phyloP scores from a whole-genome alignment of 371 early-diverging fungal species.

The Dichotomocladium elegans region DNA sequence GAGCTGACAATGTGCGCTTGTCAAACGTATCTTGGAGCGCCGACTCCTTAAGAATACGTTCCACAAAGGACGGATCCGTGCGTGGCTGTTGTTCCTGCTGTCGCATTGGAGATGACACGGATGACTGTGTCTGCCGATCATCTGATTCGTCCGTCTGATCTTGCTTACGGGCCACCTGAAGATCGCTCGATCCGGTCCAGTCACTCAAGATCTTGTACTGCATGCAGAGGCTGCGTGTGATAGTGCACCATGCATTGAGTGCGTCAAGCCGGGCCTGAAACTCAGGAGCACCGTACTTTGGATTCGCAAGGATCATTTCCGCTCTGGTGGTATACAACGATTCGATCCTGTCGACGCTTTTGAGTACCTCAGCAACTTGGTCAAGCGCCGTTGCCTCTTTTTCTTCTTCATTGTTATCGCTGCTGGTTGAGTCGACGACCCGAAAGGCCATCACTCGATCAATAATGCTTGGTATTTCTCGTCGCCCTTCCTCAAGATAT shows the following conservation, averaged over 20 bases:
- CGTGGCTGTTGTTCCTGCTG: constrained; percentile 14
- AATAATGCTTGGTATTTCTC: constrained; percentile 59
- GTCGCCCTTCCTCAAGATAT: constrained; percentile 64
- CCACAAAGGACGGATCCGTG: constrained; percentile 73
- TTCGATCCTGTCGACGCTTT: constrained; percentile 74
- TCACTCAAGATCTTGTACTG: constrained; percentile 71
- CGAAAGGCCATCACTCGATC: constrained; percentile 64
- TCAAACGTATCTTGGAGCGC: constrained; percentile 79
- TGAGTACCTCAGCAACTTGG: constrained; percentile 66
- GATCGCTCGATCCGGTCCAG: constrained; percentile 80
- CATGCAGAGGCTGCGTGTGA: constrained; percentile 67
- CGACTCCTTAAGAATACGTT: constrained; percentile 79
- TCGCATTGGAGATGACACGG: neutral
- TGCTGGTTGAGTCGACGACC: constrained; percentile 38
- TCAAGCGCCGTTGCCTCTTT: constrained; percentile 39
- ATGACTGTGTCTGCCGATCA: constrained; percentile 1
- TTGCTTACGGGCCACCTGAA: constrained; percentile 56
- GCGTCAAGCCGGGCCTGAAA: constrained; percentile 74
- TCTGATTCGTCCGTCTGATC: constrained; percentile 9
- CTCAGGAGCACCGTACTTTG: constrained; percentile 61
- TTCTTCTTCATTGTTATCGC: constrained; percentile 14
- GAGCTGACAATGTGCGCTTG: constrained; percentile 63
- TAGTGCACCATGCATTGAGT: constrained; percentile 73
- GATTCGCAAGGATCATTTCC: constrained; percentile 64
- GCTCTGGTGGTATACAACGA: constrained; percentile 72